phyloP scores from a whole-genome alignment of 768 basidiomycete species.

The Mycena floridula region DNA sequence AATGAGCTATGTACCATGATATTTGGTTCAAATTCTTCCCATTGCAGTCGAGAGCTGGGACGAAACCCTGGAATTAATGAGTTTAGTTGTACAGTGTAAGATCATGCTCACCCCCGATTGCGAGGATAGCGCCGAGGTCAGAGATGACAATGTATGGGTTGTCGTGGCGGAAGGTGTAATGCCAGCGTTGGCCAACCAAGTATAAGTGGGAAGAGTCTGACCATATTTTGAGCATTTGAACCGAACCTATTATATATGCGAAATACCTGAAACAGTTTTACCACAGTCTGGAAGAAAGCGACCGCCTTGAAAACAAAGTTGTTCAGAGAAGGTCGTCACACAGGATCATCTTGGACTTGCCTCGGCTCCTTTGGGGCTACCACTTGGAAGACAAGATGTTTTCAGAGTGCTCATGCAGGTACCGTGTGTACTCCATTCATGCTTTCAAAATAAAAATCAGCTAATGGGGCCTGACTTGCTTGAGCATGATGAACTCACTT shows the following conservation, averaged over 20 bases:
- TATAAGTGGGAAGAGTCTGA: slow-evolving; percentile 64
- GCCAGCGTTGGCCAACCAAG: slow-evolving; percentile 63
- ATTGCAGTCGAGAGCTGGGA: slow-evolving; percentile 31
- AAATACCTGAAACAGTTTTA: slow-evolving; percentile 51
- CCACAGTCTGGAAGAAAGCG: slow-evolving; percentile 55
- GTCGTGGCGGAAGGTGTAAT: slow-evolving; percentile 59
- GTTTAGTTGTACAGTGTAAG: no score
- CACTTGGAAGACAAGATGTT: slow-evolving; percentile 50
- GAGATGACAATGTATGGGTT: slow-evolving; percentile 51
- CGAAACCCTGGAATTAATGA: no score
- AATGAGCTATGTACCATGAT: no score
- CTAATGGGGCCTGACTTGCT: background rate
- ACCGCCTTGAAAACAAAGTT: slow-evolving; percentile 41
- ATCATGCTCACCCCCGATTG: slow-evolving; percentile 51
- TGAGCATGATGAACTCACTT: no score
- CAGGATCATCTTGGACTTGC: slow-evolving; percentile 21
- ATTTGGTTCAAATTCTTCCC: slow-evolving; percentile 34
- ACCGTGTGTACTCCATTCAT: slow-evolving; percentile 70
- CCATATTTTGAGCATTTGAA: slow-evolving; percentile 3
- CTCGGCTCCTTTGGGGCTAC: slow-evolving; percentile 57
- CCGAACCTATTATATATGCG: no score
- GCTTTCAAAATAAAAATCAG: slow-evolving; percentile 27
- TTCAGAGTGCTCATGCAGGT: slow-evolving; percentile 51
- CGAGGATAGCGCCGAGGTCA: slow-evolving; percentile 48
- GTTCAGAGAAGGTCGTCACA: background rate